phyloP scores from a whole-genome alignment of 805 yeast genomes.

The Scheffersomyces coipomensis region DNA sequence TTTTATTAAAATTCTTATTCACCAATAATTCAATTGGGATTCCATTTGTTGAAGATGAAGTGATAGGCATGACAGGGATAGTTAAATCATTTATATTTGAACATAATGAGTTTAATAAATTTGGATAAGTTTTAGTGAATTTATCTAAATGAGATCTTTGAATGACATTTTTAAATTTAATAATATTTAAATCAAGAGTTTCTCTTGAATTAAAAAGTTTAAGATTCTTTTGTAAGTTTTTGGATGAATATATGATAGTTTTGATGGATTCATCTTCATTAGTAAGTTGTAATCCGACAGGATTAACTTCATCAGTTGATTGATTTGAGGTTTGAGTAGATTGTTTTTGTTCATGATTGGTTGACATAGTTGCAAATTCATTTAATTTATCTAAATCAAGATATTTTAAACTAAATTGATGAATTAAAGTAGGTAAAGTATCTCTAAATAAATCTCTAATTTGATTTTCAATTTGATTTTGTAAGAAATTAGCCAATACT shows the following conservation, averaged over 20 bases:
- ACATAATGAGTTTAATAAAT: slow-evolving; percentile 34
- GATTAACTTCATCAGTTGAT: background rate
- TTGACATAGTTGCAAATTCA: slow-evolving; percentile 4
- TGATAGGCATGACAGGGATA: background rate
- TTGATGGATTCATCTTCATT: slow-evolving; percentile 7
- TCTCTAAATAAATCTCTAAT: slow-evolving; percentile 80
- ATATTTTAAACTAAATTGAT: slow-evolving; percentile 68
- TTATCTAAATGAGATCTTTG: slow-evolving; percentile 54
- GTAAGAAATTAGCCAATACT: slow-evolving; percentile 79
- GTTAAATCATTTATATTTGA: slow-evolving; percentile 14
- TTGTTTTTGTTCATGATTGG: slow-evolving; percentile 2
- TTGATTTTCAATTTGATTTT: slow-evolving; percentile 78
- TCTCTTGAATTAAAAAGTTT: slow-evolving; percentile 68
- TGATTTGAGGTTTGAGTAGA: background rate
- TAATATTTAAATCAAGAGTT: slow-evolving; percentile 70
- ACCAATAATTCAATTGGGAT: slow-evolving; percentile 39
- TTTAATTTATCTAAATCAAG: slow-evolving; percentile 5
- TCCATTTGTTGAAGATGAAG: slow-evolving; percentile 21
- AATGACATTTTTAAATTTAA: slow-evolving; percentile 55
- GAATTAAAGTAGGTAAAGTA: slow-evolving; percentile 76
- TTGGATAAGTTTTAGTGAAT: slow-evolving; percentile 33
- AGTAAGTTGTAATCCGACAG: slow-evolving; percentile 5
- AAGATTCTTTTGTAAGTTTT: slow-evolving; percentile 37
- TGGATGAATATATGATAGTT: slow-evolving; percentile 40
- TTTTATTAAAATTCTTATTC: slow-evolving; percentile 23